phyloP scores from a whole-genome alignment of 2,329 filamentous ascomycete species.

The Aureobasidium sp. region DNA sequence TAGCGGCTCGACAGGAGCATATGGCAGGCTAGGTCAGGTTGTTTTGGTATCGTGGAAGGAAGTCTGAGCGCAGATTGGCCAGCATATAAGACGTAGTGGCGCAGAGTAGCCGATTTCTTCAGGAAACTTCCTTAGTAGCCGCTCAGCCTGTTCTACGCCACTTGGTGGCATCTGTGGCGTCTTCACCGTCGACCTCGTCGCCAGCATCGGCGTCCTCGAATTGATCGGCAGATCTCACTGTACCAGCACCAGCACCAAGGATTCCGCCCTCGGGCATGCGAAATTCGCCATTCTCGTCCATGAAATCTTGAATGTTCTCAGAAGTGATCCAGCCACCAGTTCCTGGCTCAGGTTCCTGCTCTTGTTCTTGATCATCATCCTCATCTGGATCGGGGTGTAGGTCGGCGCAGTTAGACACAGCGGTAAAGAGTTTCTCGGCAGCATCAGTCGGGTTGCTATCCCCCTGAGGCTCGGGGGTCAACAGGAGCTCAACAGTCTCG shows the following conservation, averaged over 20 bases:
- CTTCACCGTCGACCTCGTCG: conserved; percentile 21
- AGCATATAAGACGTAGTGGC: background rate
- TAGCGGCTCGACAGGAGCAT: too few species aligned
- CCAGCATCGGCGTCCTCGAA: conserved; percentile 32
- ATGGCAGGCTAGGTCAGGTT: background rate
- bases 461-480: conserved; percentile 42
- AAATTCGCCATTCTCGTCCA: conserved; percentile 75
- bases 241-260: conserved; percentile 23
- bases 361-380: conserved; percentile 47
- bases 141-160: conserved; percentile 43
- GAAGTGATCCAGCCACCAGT: conserved; percentile 82
- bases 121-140: too few species aligned
- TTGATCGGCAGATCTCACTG: conserved; percentile 34
- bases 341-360: conserved; percentile 54
- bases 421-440: conserved; percentile 51
- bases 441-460: conserved; percentile 18
- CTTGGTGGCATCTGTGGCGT: conserved; percentile 33
- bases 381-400: conserved; percentile 60
- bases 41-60: background rate
- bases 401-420: conserved; percentile 66
- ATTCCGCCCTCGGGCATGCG: conserved; percentile 54
- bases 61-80: background rate
- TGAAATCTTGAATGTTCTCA: conserved; percentile 79
- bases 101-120: background rate
- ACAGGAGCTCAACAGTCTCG: conserved; percentile 57